Percentiles rank a stretch among this genome's conserved stretches.
phyloP scores from a whole-genome alignment of 1,139 yeast species.

The Pichia sp. region DNA sequence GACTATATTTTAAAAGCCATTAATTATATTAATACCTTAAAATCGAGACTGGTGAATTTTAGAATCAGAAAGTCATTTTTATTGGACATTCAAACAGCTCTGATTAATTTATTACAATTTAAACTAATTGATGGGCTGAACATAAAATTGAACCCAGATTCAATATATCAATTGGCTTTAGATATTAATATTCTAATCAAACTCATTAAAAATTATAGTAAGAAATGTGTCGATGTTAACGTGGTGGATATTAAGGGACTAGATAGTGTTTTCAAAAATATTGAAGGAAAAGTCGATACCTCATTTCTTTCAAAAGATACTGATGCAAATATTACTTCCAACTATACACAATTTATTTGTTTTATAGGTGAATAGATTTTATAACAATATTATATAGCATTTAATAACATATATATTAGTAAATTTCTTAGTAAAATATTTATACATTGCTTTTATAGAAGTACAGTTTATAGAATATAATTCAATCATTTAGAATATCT shows the following conservation, averaged over 20 bases:
- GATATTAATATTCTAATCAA: slow-evolving; percentile 23
- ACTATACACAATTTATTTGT: slow-evolving; percentile 25
- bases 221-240: slow-evolving; percentile 12
- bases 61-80: slow-evolving; percentile 19
- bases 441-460: slow-evolving; percentile 2
- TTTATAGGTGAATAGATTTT: slow-evolving; percentile 11
- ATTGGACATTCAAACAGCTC: slow-evolving; percentile 20
- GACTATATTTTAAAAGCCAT: slow-evolving; percentile 46
- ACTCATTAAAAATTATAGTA: slow-evolving; percentile 20
- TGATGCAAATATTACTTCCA: slow-evolving; percentile 16
- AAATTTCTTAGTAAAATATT: background rate
- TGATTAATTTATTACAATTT: slow-evolving; percentile 20
- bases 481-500: slow-evolving; percentile 19
- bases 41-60: slow-evolving; percentile 20
- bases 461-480: background rate
- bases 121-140: slow-evolving; percentile 17
- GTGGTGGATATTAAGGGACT: slow-evolving; percentile 17
- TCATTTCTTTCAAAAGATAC: slow-evolving; percentile 18
- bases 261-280: slow-evolving; percentile 16
- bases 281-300: slow-evolving; percentile 17
- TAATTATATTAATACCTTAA: slow-evolving; percentile 43
- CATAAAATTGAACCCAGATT: slow-evolving; percentile 19
- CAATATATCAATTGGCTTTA: slow-evolving; percentile 23
- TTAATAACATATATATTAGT: background rate
- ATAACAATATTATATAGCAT: background rate